A percentile compares a stretch with the other conserved stretches of the same genome.
These are phyloP conservation scores for Penicillium occitanis DNA, from an alignment of 2,329 filamentous ascomycete species.

Conservation along the genomic window DNA sequence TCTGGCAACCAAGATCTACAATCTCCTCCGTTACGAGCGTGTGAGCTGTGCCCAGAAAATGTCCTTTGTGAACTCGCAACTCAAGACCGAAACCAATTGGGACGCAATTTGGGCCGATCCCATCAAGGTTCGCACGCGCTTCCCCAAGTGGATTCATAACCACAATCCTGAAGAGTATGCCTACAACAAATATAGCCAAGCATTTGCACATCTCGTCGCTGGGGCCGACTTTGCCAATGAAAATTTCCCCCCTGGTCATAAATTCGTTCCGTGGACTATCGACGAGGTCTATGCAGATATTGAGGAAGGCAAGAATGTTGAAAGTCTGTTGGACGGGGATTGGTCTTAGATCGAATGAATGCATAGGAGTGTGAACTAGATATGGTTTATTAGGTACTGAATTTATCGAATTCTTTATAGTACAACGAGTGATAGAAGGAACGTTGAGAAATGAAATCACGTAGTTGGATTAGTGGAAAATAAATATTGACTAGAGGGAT, in stretches of 20 bases:
- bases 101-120: not conserved
- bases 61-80: slow-evolving; percentile 44
- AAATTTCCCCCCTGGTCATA: slow-evolving; percentile 48
- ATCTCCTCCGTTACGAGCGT: slow-evolving; percentile 42
- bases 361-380: not conserved
- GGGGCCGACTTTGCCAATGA: slow-evolving; percentile 46
- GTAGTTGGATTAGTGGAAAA: not conserved
- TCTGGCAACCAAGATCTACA: slow-evolving; percentile 23
- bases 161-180: slow-evolving; percentile 15
- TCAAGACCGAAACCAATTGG: not conserved
- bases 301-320: slow-evolving; percentile 31
- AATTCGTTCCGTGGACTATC: slow-evolving; percentile 44
- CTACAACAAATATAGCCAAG: slow-evolving; percentile 4
- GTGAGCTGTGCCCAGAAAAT: slow-evolving; percentile 52
- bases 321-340: slow-evolving; percentile 21
- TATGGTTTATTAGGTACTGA: not conserved
- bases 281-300: slow-evolving; percentile 44
- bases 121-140: not conserved
- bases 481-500: not conserved
- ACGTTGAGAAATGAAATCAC: not conserved
- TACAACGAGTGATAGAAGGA: not conserved
- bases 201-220: slow-evolving; percentile 22
- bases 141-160: not conserved
- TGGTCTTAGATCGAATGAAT: slow-evolving; percentile 16
- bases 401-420: not conserved